Base-by-base conservation (phyloP, 2,329 filamentous ascomycete species). In the Cercospora berteroae region DNA sequence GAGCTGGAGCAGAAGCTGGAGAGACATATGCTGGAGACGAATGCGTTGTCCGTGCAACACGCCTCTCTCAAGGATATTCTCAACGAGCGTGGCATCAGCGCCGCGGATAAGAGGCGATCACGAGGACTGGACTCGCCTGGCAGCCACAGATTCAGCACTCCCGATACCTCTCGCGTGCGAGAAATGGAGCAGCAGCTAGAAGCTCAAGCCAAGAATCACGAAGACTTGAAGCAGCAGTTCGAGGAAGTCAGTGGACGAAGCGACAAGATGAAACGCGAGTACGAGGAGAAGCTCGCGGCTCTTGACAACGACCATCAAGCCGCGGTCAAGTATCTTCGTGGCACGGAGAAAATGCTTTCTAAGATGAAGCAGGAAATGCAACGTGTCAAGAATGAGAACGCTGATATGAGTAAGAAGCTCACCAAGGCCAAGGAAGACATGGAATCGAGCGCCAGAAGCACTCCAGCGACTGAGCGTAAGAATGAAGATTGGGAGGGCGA, bases 291-390 rank as follows among this genome's bases (percentile, higher is more conserved):
- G 79, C 85, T 99, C 62, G 88, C 92, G 67, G 94, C 97, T 77
- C 88, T 99, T 33, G 94, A 98, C 80, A 96, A 94, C 77, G 95
- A 99, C 79, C 97, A 99, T 78, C 93, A 97, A 79, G 97, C 95
- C 50, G 94, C 95, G 16, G 94, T 98, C 60, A 95, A 97, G 80
- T 99, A 99, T 76, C 92, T 99, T 73, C 96, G 97, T 80, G 95
- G 95, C 67, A 98, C 95, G 1, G 95, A 99, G 81, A 98, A 97
- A 86, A 97, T 99, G 93, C 87, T 99, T 59, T 94, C 95, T 80
- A 94, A 96, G 79, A 94, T 99, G 85, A 98, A 98, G 83, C 93
- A 97, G 75, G 95, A 99, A 81, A 85, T 99, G n/a, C 86, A 90
- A 64, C 92, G 93, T 66, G 95, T 96, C 81, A 98, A 98, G 85